A percentile compares a stretch with the other conserved stretches of the same genome.
Evolutionary conservation across 306 rosid species (phyloP).

Genomic region (Acacia confusa): DNA sequence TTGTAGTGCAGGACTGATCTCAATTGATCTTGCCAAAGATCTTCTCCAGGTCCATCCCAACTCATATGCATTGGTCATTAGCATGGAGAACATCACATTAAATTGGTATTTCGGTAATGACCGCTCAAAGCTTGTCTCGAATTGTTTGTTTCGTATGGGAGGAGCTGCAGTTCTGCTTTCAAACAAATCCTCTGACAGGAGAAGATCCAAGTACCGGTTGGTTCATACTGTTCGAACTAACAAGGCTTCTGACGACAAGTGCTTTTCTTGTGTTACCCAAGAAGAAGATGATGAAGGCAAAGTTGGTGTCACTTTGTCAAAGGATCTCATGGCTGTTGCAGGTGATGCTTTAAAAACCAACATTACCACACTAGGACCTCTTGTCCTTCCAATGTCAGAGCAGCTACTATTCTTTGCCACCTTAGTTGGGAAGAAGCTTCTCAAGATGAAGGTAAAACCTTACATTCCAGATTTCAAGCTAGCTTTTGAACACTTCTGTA

Average conservation of each 20-base stretch:
- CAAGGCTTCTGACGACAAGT: conserved; percentile 78
- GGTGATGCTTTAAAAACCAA: conserved; percentile 88
- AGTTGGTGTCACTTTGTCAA: conserved; percentile 79
- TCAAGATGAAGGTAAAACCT: conserved; percentile 83
- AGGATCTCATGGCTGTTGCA: conserved; percentile 84
- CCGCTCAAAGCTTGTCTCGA: conserved; percentile 82
- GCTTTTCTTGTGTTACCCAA: conserved; percentile 76
- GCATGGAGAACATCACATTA: conserved; percentile 84
- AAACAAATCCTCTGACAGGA: conserved; percentile 64
- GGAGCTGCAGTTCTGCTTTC: conserved; percentile 83
- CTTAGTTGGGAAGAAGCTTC: conserved; percentile 63
- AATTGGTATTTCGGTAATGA: conserved; percentile 89
- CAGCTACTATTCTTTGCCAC: conserved; percentile 77
- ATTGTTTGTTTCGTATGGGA: conserved; percentile 86
- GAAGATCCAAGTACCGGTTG: conserved; percentile 69
- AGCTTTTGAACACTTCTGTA: conserved; percentile 84
- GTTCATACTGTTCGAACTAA: conserved; percentile 75
- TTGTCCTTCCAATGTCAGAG: conserved; percentile 80
- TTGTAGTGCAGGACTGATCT: conserved; percentile 81
- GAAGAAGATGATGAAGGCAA: conserved; percentile 75
- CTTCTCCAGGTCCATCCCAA: conserved; percentile 89
- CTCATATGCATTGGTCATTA: conserved; percentile 77
- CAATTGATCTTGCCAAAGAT: conserved; percentile 81
- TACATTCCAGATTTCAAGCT: conserved; percentile 84
- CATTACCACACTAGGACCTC: conserved; percentile 82